Conservation (phyloP, 306 rosid species). For the Ammopiptanthus mongolicus region DNA sequence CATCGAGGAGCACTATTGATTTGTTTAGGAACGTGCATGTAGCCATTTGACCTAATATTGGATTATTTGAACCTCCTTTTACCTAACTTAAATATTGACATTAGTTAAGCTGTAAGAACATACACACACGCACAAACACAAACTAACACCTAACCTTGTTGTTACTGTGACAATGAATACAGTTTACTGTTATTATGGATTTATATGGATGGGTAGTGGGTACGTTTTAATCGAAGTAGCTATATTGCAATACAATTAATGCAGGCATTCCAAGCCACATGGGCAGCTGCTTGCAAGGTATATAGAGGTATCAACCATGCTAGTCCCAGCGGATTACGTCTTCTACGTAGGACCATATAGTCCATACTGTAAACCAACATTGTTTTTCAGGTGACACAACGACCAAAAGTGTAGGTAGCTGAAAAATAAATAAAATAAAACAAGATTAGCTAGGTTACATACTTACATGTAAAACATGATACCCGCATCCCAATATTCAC, state of each 20-base stretch:
- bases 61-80: too few species aligned
- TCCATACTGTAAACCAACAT: slow-evolving; percentile 76
- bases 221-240: neutral
- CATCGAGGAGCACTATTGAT: too few species aligned
- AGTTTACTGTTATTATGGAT: neutral
- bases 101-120: too few species aligned
- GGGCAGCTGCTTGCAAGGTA: slow-evolving; percentile 84
- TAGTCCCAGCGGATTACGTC: slow-evolving; percentile 49
- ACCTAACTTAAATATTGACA: too few species aligned
- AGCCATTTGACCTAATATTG: too few species aligned
- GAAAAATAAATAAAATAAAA: neutral
- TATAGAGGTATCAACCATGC: slow-evolving; percentile 65
- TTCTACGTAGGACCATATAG: slow-evolving; percentile 89
- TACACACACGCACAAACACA: slow-evolving; percentile 7
- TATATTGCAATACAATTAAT: slow-evolving; percentile 20
- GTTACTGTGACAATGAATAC: neutral
- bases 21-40: too few species aligned
- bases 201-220: neutral
- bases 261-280: slow-evolving; percentile 89
- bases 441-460: too few species aligned
- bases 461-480: slow-evolving; percentile 20
- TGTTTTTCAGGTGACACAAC: slow-evolving; percentile 65
- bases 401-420: neutral
- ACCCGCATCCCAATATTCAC: slow-evolving; percentile 15
- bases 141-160: slow-evolving; percentile 16